Conservation (phyloP, 208 protist species). For the Trypanosoma avium region DNA sequence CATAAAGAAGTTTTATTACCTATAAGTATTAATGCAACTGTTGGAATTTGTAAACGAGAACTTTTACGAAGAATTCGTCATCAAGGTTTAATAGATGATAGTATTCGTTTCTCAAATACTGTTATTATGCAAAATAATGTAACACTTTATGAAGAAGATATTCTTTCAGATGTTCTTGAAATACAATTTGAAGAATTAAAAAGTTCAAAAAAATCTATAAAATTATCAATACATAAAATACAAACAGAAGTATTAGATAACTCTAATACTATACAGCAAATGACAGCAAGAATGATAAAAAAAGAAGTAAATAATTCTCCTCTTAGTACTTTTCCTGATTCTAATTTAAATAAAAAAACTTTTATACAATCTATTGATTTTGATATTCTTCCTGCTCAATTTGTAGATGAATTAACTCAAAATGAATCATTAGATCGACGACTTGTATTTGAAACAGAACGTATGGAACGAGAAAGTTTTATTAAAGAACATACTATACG, state of each 20-base stretch:
- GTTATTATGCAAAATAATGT: slow-evolving; percentile 7
- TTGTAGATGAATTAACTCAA: slow-evolving; percentile 7
- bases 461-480: background rate
- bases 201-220: background rate
- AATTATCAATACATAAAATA: slow-evolving; percentile 1
- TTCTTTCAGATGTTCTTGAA: slow-evolving; percentile 16
- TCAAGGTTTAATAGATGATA: slow-evolving; percentile 14
- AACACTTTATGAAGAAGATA: slow-evolving; percentile 21
- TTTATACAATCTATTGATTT: background rate
- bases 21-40: slow-evolving; percentile 20
- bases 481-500: background rate
- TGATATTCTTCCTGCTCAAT: background rate
- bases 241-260: too few species aligned
- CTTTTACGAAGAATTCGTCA: slow-evolving; percentile 19
- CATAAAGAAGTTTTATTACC: slow-evolving; percentile 12
- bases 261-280: too few species aligned
- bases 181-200: background rate
- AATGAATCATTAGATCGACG: slow-evolving; percentile 20
- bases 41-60: slow-evolving; percentile 25
- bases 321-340: background rate
- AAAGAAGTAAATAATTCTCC: background rate
- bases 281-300: background rate
- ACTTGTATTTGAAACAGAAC: slow-evolving; percentile 10
- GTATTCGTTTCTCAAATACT: slow-evolving; percentile 2
- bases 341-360: background rate